Percentiles rank a stretch among this genome's conserved stretches.
Evolutionary conservation across 805 yeast genomes (phyloP).

Genomic region (Clavispora asparagi): DNA sequence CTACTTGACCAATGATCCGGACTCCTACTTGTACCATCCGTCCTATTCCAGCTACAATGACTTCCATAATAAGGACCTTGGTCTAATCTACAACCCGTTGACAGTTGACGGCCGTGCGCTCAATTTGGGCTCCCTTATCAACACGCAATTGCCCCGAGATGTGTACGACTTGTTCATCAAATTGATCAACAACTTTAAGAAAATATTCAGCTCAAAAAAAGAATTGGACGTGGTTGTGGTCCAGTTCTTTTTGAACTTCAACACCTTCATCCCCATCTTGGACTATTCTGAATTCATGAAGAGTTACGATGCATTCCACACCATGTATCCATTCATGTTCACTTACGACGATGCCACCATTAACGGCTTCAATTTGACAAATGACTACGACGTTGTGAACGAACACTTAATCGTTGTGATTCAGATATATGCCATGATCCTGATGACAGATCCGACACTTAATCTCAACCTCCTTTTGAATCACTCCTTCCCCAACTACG

Average conservation of each 20-base stretch:
- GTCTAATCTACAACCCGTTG: slow-evolving; percentile 36
- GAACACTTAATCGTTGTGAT: slow-evolving; percentile 39
- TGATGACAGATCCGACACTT: slow-evolving; percentile 45
- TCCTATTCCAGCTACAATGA: slow-evolving; percentile 32
- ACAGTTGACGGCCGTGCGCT: slow-evolving; percentile 18
- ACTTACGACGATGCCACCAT: slow-evolving; percentile 43
- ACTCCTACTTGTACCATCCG: slow-evolving; percentile 38
- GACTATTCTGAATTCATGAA: slow-evolving; percentile 51
- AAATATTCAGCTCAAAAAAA: slow-evolving; percentile 30
- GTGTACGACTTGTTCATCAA: slow-evolving; percentile 40
- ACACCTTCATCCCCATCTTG: slow-evolving; percentile 49
- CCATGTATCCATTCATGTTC: slow-evolving; percentile 44
- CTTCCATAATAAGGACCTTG: slow-evolving; percentile 32
- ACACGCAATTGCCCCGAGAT: slow-evolving; percentile 30
- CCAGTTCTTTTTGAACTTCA: slow-evolving; percentile 48
- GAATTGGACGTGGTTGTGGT: slow-evolving; percentile 44
- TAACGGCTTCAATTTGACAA: slow-evolving; percentile 43
- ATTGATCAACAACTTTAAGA: slow-evolving; percentile 39
- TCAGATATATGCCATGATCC: slow-evolving; percentile 48
- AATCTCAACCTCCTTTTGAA: slow-evolving; percentile 37
- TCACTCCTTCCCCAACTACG: slow-evolving; percentile 31
- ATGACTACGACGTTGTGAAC: slow-evolving; percentile 38
- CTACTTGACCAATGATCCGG: slow-evolving; percentile 35
- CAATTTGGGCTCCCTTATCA: slow-evolving; percentile 1
- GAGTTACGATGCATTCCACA: slow-evolving; percentile 44